Base-by-base conservation (phyloP, 179 eudicot genomes). In the Camellia oleifera region DNA sequence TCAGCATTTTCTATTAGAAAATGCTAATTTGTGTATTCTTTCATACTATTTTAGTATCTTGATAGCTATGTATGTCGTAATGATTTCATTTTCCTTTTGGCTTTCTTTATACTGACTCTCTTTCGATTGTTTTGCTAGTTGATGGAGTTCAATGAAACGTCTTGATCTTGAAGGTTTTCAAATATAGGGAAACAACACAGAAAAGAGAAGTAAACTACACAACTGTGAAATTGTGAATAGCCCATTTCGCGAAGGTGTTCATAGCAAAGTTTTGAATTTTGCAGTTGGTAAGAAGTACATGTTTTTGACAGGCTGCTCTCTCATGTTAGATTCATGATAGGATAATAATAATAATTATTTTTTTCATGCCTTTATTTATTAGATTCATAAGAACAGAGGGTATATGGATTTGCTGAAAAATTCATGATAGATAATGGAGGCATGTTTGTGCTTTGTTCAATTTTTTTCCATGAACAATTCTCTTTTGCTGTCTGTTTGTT, bases 71-170 rank as follows among this genome's bases (percentile, higher is more conserved):
- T 5, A 15, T 75, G 26, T 2, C 15, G 9, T 17, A 11, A 73
- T 20, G 23, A 56, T 42, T 57, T 75, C 53, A 46, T 75, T 57
- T 17, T 44, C 26, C 53, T 58, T 63, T 3, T 52, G 60, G 1
- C 6, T 45, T 69, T 9, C 20, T 4, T 69, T 45, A 69, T 15
- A 69, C 45, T 69, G 72, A 42, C 52, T 44, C 18, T 69, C 70
- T 26, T 66, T 63, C 40, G 14, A 45, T 64, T 69, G 53, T 53
- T 69, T 42, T 69, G 17, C 20, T 53, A 75, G 78, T 63, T 62
- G 69, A 45, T 75, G 69, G 69, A 15, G 11, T 75, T 63, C 9
- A 53, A 44, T 44, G 57, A 46, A 75, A 45, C 50, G 57, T 40
- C 45, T 20, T 75, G 68, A 75, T 18, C 53, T 75, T 5, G 57